These are phyloP conservation scores for Talaromyces pinophilus DNA, from an alignment of 2,329 filamentous ascomycete genomes.

Conservation along the genomic window DNA sequence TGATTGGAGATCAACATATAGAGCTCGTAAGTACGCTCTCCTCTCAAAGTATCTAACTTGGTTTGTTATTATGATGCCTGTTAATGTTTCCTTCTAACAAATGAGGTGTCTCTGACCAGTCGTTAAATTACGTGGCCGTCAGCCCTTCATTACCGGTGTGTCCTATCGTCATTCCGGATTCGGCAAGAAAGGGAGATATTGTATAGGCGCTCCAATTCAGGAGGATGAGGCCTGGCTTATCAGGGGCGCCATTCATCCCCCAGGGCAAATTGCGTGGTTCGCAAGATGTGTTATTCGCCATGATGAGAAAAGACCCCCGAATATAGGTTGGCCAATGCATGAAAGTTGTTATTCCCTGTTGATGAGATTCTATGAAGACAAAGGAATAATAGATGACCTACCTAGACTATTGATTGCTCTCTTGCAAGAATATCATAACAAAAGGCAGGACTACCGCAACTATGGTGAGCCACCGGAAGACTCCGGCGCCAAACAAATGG, in stretches of 20 bases:
- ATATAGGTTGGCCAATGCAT: slow-evolving; percentile 16
- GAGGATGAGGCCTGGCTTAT: not conserved
- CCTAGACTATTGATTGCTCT: not conserved
- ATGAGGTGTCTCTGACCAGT: not conserved
- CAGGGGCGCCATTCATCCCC: not conserved
- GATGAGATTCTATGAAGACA: not conserved
- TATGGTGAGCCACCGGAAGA: not conserved
- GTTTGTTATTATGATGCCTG: not conserved
- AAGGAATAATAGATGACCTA: not conserved
- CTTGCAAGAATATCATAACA: not conserved
- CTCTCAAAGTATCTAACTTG: not conserved
- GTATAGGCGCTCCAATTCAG: not conserved
- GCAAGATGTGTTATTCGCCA: not conserved
- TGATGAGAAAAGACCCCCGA: not conserved
- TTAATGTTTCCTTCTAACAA: not conserved
- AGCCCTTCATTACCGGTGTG: slow-evolving; percentile 12
- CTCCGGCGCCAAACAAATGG: not conserved
- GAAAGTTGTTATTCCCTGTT: slow-evolving; percentile 10
- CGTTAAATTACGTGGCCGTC: not conserved
- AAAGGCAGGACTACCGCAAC: not conserved
- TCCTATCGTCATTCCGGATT: slow-evolving; percentile 10
- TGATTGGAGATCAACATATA: slow-evolving; percentile 19
- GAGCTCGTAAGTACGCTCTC: slow-evolving; percentile 11
- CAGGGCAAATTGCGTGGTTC: slow-evolving; percentile 9
- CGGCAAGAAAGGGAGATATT: not conserved